phyloP scores from a whole-genome alignment of 2,329 filamentous ascomycete species.

The Paecilomyces formosus region DNA sequence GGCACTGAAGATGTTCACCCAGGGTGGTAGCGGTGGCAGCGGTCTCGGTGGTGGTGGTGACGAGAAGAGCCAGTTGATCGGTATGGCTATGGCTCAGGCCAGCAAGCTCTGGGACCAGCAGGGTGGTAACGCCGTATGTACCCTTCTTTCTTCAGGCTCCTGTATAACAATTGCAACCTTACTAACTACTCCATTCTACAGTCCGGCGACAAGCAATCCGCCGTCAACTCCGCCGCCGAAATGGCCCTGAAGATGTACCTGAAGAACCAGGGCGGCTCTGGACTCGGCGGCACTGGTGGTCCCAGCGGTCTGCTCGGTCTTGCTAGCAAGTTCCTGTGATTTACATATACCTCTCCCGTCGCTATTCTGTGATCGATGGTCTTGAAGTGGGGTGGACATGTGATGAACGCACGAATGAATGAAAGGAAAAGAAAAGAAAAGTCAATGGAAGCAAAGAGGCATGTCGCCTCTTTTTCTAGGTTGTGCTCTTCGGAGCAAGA shows the following conservation, averaged over 20 bases:
- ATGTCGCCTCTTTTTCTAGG: not conserved
- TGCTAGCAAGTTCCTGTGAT: conserved; percentile 54
- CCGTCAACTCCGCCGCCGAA: conserved; percentile 70
- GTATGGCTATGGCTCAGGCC: conserved; percentile 80
- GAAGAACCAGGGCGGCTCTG: conserved; percentile 58
- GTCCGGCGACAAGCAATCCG: conserved; percentile 69
- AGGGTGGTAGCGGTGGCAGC: conserved; percentile 32
- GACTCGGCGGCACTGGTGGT: conserved; percentile 39
- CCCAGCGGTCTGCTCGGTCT: conserved; percentile 48
- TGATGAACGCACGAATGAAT: not conserved
- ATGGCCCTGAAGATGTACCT: conserved; percentile 88
- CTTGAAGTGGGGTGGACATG: not conserved
- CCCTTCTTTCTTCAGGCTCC: not conserved
- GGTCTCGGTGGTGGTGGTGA: conserved; percentile 37
- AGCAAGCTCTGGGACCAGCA: conserved; percentile 66
- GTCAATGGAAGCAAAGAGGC: too few species aligned
- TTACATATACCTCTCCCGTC: not conserved
- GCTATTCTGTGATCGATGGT: not conserved
- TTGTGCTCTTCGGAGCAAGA: not conserved
- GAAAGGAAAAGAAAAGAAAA: not conserved
- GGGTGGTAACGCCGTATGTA: conserved; percentile 47
- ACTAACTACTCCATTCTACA: conserved; percentile 8
- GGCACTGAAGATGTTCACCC: conserved; percentile 71
- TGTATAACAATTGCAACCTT: conserved; percentile 14
- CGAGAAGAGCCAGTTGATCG: conserved; percentile 72